Evolutionary conservation across 2,329 filamentous ascomycete species (phyloP).

Genomic region (Pseudogymnoascus sp.): DNA sequence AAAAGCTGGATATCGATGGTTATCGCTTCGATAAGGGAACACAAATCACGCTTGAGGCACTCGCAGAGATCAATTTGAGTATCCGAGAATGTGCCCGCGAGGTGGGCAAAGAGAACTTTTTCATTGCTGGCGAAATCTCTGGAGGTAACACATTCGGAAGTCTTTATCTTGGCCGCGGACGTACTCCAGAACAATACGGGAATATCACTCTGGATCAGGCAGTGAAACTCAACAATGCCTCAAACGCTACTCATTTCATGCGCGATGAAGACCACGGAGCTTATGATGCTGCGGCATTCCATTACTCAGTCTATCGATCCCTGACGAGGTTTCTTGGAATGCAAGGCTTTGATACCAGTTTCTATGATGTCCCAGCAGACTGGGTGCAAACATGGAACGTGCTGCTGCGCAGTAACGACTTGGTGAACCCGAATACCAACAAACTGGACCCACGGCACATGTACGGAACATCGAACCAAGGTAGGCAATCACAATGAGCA

Average conservation of each 20-base stretch:
- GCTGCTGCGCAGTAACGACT: slow-evolving; percentile 48
- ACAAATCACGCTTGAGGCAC: slow-evolving; percentile 52
- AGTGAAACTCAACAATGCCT: slow-evolving; percentile 10
- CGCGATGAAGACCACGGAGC: slow-evolving; percentile 43
- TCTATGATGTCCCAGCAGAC: slow-evolving; percentile 39
- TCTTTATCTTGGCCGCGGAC: slow-evolving; percentile 52
- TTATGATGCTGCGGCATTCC: slow-evolving; percentile 52
- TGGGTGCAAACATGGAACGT: slow-evolving; percentile 44
- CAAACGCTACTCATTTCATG: slow-evolving; percentile 23
- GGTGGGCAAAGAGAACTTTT: slow-evolving; percentile 54
- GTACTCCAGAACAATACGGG: slow-evolving; percentile 41
- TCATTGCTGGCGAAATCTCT: slow-evolving; percentile 54
- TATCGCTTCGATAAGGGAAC: slow-evolving; percentile 60
- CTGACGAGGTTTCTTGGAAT: slow-evolving; percentile 52
- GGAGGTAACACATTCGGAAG: slow-evolving; percentile 51
- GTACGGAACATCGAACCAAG: slow-evolving; percentile 51
- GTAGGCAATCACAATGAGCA: not conserved
- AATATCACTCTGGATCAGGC: slow-evolving; percentile 9
- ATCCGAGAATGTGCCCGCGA: slow-evolving; percentile 48
- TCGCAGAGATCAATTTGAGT: slow-evolving; percentile 47
- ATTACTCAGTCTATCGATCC: slow-evolving; percentile 54
- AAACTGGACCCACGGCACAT: slow-evolving; percentile 55
- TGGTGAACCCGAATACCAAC: slow-evolving; percentile 51
- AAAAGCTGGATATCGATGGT: slow-evolving; percentile 54
- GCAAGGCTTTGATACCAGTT: slow-evolving; percentile 33